A percentile compares a stretch with the other conserved stretches of the same genome.
These are phyloP conservation scores for Geotrichum ghanense DNA, from an alignment of 805 yeast genomes.

Conservation along the genomic window DNA sequence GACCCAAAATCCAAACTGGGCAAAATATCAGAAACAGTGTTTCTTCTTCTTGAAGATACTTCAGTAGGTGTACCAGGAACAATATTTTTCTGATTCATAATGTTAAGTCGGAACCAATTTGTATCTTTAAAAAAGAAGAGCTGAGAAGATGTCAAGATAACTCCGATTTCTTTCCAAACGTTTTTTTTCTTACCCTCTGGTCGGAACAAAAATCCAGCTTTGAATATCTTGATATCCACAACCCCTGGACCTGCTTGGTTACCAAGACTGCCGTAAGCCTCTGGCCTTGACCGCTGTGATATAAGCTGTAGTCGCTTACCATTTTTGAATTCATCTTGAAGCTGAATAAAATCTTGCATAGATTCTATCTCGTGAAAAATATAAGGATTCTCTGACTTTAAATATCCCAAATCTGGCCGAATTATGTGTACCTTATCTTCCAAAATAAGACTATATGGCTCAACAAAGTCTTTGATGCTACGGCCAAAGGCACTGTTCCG, in stretches of 20 bases:
- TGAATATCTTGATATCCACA: constrained; percentile 28
- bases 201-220: constrained; percentile 27
- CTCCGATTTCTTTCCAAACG: constrained; percentile 32
- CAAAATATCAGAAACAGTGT: not conserved
- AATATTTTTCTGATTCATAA: not conserved
- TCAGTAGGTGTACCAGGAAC: not conserved
- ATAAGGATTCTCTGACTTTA: constrained; percentile 22
- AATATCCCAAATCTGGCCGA: constrained; percentile 23
- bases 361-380: constrained; percentile 14
- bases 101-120: constrained; percentile 23
- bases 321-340: constrained; percentile 19
- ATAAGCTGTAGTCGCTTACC: constrained; percentile 27
- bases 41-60: not conserved
- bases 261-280: constrained; percentile 20
- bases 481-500: constrained; percentile 15
- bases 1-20: not conserved
- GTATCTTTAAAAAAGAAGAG: constrained; percentile 31
- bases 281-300: constrained; percentile 28
- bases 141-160: constrained; percentile 29
- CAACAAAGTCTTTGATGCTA: constrained; percentile 20
- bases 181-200: constrained; percentile 25
- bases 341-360: constrained; percentile 14
- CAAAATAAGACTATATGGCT: constrained; percentile 28
- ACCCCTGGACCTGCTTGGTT: constrained; percentile 25
- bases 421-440: constrained; percentile 24